Evolutionary conservation across 139 green algal genomes (phyloP).

Genomic region (Micractinium sp.): DNA sequence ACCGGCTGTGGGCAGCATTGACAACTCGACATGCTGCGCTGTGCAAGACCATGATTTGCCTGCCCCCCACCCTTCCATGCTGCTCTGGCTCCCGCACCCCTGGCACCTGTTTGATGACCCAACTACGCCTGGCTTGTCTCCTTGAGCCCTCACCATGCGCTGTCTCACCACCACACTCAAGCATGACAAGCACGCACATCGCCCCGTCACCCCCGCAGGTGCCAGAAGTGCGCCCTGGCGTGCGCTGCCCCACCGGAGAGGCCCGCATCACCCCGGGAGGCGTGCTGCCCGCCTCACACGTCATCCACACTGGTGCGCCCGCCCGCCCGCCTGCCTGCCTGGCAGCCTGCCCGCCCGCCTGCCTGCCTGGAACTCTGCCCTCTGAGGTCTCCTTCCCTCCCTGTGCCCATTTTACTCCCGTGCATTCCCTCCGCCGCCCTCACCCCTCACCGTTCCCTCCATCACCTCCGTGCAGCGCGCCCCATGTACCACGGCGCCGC

Average conservation of each 20-base stretch:
- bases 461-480: slow-evolving; percentile 65
- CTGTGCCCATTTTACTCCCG: background rate
- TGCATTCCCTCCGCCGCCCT: background rate
- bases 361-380: no score
- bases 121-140: no score
- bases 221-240: slow-evolving; percentile 54
- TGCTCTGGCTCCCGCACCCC: no score
- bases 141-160: no score
- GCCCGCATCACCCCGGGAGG: slow-evolving; percentile 65
- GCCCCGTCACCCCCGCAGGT: slow-evolving; percentile 63
- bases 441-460: background rate
- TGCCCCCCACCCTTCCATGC: background rate
- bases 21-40: background rate
- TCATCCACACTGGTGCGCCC: slow-evolving; percentile 85
- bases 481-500: slow-evolving; percentile 73
- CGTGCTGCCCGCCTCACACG: slow-evolving; percentile 66
- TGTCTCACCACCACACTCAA: background rate
- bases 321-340: no score
- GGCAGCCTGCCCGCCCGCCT: no score
- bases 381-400: no score
- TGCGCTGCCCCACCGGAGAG: slow-evolving; percentile 86
- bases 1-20: background rate
- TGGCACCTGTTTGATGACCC: background rate
- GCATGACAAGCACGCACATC: slow-evolving; percentile 38
- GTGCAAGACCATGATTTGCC: background rate